Percentiles rank a stretch among this genome's conserved stretches.
phyloP scores from a whole-genome alignment of 768 basidiomycete species.

The Tricholoma furcatifolium region DNA sequence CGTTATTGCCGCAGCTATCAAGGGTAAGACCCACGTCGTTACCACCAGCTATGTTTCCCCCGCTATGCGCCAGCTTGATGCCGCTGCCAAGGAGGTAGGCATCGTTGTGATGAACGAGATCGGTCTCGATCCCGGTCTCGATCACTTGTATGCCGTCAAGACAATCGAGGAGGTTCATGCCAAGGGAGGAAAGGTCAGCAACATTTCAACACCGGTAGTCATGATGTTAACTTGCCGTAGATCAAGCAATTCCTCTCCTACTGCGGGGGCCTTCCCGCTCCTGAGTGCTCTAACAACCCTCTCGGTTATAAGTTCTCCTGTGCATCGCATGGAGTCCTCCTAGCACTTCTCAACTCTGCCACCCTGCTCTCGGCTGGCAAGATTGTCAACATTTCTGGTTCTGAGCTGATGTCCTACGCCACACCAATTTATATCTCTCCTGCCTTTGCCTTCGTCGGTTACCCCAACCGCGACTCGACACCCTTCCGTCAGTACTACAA shows the following conservation, averaged over 20 bases:
- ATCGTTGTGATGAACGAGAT: conserved; percentile 98
- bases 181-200: conserved; percentile 86
- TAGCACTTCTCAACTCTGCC: conserved; percentile 90
- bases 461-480: conserved; percentile 94
- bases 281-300: conserved; percentile 88
- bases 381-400: conserved; percentile 65
- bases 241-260: conserved; percentile 91
- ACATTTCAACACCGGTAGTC: not conserved
- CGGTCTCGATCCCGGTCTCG: conserved; percentile 94
- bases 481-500: conserved; percentile 90
- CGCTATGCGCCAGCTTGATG: conserved; percentile 85
- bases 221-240: conserved; percentile 32
- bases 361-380: conserved; percentile 72
- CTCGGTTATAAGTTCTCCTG: conserved; percentile 99
- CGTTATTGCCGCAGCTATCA: conserved; percentile 92
- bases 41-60: conserved; percentile 95
- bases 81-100: conserved; percentile 78
- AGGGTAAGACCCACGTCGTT: conserved; percentile 87
- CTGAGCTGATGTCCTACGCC: conserved; percentile 86
- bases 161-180: conserved; percentile 92
- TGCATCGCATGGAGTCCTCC: conserved; percentile 94
- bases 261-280: conserved; percentile 95
- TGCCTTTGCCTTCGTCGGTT: conserved; percentile 93
- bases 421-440: conserved; percentile 95
- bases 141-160: conserved; percentile 93